Conservation (phyloP, 2,329 filamentous ascomycete genomes). For the Sporothrix globosa region DNA sequence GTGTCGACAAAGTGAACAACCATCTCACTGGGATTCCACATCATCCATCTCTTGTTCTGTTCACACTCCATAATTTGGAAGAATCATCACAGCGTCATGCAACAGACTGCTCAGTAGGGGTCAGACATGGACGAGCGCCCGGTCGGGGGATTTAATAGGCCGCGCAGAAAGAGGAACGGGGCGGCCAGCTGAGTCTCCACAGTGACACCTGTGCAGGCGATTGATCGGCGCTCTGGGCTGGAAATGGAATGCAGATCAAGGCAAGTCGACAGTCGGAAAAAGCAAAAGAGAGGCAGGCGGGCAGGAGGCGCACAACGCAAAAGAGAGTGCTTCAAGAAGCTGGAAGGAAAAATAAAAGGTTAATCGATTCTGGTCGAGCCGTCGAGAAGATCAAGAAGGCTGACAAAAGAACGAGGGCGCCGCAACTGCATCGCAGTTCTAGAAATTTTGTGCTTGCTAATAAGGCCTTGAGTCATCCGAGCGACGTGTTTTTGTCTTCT, state of each 20-base stretch:
- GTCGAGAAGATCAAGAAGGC: not conserved
- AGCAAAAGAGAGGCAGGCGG: not conserved
- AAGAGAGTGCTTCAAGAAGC: too few relatives aligned
- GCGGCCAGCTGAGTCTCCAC: not conserved
- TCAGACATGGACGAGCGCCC: too few relatives aligned
- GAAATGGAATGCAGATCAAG: constrained; percentile 14
- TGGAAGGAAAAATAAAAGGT: too few relatives aligned
- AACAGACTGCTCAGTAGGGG: not conserved
- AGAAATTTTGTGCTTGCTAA: too few relatives aligned
- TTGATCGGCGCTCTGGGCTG: constrained; percentile 4
- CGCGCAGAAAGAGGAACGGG: constrained; percentile 11
- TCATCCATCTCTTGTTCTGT: not conserved
- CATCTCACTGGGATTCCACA: constrained; percentile 13
- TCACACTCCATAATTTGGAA: too few relatives aligned
- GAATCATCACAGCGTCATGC: constrained; percentile 3
- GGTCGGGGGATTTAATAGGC: constrained; percentile 21
- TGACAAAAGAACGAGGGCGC: constrained; percentile 8
- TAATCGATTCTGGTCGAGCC: too few relatives aligned
- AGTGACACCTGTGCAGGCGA: not conserved
- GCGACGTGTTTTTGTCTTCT: constrained; percentile 6
- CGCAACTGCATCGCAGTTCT: not conserved
- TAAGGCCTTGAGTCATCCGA: not conserved
- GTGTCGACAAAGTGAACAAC: not conserved
- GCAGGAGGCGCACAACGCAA: too few relatives aligned
- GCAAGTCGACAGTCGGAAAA: not conserved